phyloP scores from a whole-genome alignment of 73 alveolate species.

The Uronychia setigera region DNA sequence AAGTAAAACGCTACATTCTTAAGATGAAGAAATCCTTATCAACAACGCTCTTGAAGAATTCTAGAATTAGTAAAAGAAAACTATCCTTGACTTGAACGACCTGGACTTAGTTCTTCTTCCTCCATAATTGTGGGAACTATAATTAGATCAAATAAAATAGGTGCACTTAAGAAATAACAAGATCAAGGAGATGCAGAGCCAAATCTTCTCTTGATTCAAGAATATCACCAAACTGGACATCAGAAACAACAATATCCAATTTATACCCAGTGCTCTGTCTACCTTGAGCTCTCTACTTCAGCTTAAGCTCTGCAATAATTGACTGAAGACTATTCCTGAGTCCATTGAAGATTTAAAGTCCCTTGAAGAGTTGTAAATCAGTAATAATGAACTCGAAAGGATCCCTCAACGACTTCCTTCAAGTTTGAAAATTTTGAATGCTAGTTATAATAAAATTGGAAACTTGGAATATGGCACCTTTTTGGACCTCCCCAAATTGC shows the following conservation, averaged over 20 bases:
- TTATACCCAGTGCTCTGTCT: slow-evolving; percentile 6
- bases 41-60: no score
- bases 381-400: slow-evolving; percentile 14
- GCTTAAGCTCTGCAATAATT: slow-evolving; percentile 26
- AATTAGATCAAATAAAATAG: slow-evolving; percentile 12
- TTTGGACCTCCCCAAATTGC: slow-evolving; percentile 44
- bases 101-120: no score
- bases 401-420: slow-evolving; percentile 13
- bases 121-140: no score
- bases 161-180: slow-evolving; percentile 42
- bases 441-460: slow-evolving; percentile 28
- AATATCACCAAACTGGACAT: slow-evolving; percentile 38
- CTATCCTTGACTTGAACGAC: no score
- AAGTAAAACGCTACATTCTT: no score
- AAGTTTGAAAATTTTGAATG: slow-evolving; percentile 22
- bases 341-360: slow-evolving; percentile 13
- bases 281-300: slow-evolving; percentile 7
- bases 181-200: slow-evolving; percentile 12
- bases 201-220: background rate
- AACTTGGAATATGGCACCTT: slow-evolving; percentile 33
- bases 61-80: no score
- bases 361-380: slow-evolving; percentile 25
- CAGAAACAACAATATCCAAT: slow-evolving; percentile 28
- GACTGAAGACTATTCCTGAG: slow-evolving; percentile 19
- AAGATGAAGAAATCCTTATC: no score